Evolutionary conservation across 129 eudicot species (phyloP).

Genomic region (Dittrichia graveolens): DNA sequence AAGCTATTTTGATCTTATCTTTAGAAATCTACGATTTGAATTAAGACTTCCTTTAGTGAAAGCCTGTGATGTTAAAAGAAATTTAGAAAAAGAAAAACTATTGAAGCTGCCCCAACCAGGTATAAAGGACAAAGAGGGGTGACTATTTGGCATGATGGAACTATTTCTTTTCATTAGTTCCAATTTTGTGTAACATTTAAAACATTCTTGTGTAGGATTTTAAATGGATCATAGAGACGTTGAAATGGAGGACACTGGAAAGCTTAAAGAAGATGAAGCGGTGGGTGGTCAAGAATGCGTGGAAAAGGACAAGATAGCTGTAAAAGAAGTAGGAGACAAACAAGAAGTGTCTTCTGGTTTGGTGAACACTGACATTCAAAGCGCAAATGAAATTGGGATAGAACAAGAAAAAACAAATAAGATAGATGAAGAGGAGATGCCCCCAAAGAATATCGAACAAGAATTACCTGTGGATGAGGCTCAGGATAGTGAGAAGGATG

Average conservation of each 20-base stretch:
- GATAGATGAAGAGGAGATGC: constrained; percentile 23
- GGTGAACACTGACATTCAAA: constrained; percentile 24
- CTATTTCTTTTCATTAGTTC: constrained; percentile 1
- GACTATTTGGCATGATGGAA: not conserved
- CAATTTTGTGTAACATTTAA: not conserved
- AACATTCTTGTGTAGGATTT: constrained; percentile 20
- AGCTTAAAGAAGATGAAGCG: constrained; percentile 31
- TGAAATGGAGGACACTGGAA: constrained; percentile 61
- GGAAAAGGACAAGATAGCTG: constrained; percentile 23
- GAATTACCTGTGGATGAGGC: constrained; percentile 33
- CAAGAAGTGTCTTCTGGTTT: constrained; percentile 27
- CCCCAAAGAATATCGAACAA: constrained; percentile 22
- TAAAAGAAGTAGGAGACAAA: constrained; percentile 27
- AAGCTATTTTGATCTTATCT: constrained; percentile 7
- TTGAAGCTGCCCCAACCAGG: not conserved
- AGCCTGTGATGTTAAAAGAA: no score
- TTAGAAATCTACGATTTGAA: not conserved
- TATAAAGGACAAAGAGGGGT: not conserved
- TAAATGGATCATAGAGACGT: constrained; percentile 52
- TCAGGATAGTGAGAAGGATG: constrained; percentile 27
- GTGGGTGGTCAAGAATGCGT: constrained; percentile 27
- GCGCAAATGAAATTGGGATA: constrained; percentile 19
- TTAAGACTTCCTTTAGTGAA: not conserved
- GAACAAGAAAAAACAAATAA: constrained; percentile 25
- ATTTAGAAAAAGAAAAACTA: no score